phyloP scores from a whole-genome alignment of 768 basidiomycete species.

The Pleurotus giganteus region DNA sequence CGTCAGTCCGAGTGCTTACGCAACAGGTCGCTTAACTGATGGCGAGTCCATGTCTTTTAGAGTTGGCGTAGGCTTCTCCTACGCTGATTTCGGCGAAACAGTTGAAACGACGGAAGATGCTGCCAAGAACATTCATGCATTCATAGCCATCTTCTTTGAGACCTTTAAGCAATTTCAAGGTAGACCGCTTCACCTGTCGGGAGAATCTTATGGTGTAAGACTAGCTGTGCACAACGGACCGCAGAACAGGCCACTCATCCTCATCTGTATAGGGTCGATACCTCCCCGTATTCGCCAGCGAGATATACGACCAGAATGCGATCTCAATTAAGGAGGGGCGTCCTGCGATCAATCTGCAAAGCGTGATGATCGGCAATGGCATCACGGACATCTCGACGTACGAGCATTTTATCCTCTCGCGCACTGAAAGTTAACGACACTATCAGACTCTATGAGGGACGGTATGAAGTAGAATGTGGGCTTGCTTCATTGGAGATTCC shows the following conservation, averaged over 20 bases:
- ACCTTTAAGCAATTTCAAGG: constrained; percentile 73
- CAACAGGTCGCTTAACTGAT: not conserved
- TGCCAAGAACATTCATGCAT: constrained; percentile 70
- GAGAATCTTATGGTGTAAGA: constrained; percentile 76
- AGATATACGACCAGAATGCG: constrained; percentile 71
- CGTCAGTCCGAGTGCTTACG: constrained; percentile 24
- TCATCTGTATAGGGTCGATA: constrained; percentile 52
- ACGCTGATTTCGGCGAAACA: constrained; percentile 65
- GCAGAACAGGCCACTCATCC: constrained; percentile 13
- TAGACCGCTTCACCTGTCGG: constrained; percentile 67
- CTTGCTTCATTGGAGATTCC: constrained; percentile 53
- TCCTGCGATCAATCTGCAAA: constrained; percentile 62
- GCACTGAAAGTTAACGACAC: not conserved
- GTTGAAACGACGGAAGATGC: constrained; percentile 80
- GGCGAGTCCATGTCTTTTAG: constrained; percentile 24
- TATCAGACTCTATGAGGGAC: constrained; percentile 38
- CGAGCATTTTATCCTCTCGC: constrained; percentile 37
- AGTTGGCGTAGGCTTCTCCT: constrained; percentile 71
- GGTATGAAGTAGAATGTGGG: constrained; percentile 62
- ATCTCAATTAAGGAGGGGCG: constrained; percentile 48
- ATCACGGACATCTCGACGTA: constrained; percentile 48
- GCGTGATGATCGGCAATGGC: constrained; percentile 68
- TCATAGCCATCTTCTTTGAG: constrained; percentile 78
- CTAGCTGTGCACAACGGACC: constrained; percentile 18
- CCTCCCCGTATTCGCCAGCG: constrained; percentile 71